Conservation (phyloP, 345 rosid genomes). For the Heritiera littoralis region DNA sequence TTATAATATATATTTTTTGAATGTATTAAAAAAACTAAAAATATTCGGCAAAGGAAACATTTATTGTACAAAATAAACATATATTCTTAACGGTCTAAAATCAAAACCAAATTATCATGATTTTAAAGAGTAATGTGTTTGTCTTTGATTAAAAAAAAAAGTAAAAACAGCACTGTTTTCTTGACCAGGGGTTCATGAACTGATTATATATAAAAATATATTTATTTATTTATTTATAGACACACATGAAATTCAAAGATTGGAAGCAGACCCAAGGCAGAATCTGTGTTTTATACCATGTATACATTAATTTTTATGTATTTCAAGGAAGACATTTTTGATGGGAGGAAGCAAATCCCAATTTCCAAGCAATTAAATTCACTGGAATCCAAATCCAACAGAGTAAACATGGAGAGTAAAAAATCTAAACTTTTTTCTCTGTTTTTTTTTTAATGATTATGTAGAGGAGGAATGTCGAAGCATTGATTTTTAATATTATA, state of each 20-base stretch:
- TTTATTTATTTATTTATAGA: too few species aligned
- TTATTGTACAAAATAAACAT: too few species aligned
- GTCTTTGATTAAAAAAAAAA: too few species aligned
- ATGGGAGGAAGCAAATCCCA: conserved; percentile 38
- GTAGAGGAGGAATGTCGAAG: conserved; percentile 40
- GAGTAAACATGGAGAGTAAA: conserved; percentile 45
- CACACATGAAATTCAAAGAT: conserved; percentile 52
- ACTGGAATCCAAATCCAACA: conserved; percentile 36
- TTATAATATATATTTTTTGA: too few species aligned
- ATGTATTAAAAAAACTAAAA: too few species aligned
- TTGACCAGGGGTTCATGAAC: background rate
- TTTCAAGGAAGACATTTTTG: conserved; percentile 43
- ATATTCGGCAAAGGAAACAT: too few species aligned
- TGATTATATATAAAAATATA: background rate
- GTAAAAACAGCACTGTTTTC: too few species aligned
- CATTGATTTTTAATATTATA: conserved; percentile 24
- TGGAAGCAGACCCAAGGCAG: conserved; percentile 38
- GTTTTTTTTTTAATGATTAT: too few species aligned
- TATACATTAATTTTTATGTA: conserved; percentile 24
- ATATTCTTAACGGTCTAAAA: too few species aligned
- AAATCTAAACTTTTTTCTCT: background rate
- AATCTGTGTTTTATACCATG: conserved; percentile 14
- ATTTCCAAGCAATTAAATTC: conserved; percentile 31
- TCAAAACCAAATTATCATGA: too few species aligned
- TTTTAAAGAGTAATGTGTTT: too few species aligned